Base-by-base conservation (phyloP, 2,329 filamentous ascomycete genomes). In the Aspergillus fumigatus region DNA sequence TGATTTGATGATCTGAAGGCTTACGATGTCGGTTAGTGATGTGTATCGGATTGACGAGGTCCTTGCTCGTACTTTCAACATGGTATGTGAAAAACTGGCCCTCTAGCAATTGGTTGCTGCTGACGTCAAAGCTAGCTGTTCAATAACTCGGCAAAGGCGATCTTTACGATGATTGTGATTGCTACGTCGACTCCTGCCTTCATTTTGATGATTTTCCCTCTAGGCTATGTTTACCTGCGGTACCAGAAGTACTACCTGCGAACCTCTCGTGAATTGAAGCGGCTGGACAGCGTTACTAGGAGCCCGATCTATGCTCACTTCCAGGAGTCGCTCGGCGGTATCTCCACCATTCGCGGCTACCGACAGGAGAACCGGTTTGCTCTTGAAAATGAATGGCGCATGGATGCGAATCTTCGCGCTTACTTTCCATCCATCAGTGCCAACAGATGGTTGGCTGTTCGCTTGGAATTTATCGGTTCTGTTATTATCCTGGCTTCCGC, bases 261-360 rank as follows among this genome's bases (percentile, higher is more conserved):
- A 60, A 97, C 94, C 14, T 99, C 94, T 57, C 89, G 95, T 61
- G 95, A 99, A 77, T 82, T 99, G 62, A 99, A 99, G 80, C 85
- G 94, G 62, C 82, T 99, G 57, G 94, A 99, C 75, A 97, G 92
- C 71, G 88, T 97, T 64, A 96, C 89, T 72, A 88, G 92, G 67
- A 97, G 92, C 73, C 95, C 95, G 26, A 96, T 99, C 67, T 99
- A 92, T 73, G 94, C 94, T 6, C 95, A 99, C 74, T 99, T 99
- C 78, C 94, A 99, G 72, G 95, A 99, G 76, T 95, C 92, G 1
- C 84, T 99, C 9, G 93, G 91, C 59, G 94, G 94, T 47, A 88
- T 97, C 70, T 90, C 90, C 58, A 99, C 94, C 10, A 97, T 99
- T 69, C 89, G 95, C 63, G 95, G 94, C 38, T 99, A 96, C 78